Conservation (phyloP, 768 basidiomycete genomes). For the Phylloporus sp. region DNA sequence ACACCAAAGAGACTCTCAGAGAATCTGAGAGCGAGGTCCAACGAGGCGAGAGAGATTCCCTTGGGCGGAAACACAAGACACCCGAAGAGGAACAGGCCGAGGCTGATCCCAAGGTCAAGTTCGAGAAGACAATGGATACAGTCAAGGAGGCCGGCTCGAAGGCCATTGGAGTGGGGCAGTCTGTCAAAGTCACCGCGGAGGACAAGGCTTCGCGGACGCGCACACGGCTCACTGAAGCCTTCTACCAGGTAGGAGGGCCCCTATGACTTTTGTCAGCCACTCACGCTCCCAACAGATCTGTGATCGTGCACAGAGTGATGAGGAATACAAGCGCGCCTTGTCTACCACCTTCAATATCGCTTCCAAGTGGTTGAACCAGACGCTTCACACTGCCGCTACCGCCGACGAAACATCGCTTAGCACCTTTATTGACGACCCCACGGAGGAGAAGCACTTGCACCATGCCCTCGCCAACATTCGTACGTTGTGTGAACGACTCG, state of each 20-base stretch:
- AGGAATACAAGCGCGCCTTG: constrained; percentile 52
- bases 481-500: constrained; percentile 48
- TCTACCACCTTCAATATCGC: constrained; percentile 52
- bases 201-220: constrained; percentile 42
- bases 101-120: constrained; percentile 47
- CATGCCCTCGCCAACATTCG: constrained; percentile 42
- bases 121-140: constrained; percentile 65
- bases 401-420: constrained; percentile 45
- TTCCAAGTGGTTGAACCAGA: constrained; percentile 51
- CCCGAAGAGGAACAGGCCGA: constrained; percentile 39
- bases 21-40: constrained; percentile 55
- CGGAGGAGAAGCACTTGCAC: constrained; percentile 56
- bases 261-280: too few relatives aligned
- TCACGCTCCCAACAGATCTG: constrained; percentile 41
- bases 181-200: constrained; percentile 37
- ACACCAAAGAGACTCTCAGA: constrained; percentile 49
- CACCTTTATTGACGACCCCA: constrained; percentile 56
- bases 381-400: constrained; percentile 46
- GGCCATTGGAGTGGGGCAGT: constrained; percentile 51
- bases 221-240: constrained; percentile 45
- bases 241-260: constrained; percentile 40
- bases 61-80: constrained; percentile 50
- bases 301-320: constrained; percentile 59
- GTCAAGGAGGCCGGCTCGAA: constrained; percentile 53
- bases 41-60: constrained; percentile 51